Base-by-base conservation (phyloP, 2,329 filamentous ascomycete species). In the Magnaporthiopsis rhizophila region DNA sequence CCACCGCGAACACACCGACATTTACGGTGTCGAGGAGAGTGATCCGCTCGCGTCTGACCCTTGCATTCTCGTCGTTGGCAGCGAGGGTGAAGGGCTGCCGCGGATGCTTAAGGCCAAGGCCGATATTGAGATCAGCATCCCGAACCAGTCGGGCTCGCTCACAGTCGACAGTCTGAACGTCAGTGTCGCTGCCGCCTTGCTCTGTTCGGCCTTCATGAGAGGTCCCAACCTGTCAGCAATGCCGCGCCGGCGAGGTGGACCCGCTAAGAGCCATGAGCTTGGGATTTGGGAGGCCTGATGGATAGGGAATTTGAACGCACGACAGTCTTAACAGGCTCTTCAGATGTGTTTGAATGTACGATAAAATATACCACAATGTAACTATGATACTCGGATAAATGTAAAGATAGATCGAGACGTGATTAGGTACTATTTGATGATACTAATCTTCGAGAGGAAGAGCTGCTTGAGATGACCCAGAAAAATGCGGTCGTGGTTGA, bases 111-210 rank as follows among this genome's bases (percentile, higher is more conserved):
- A 85, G 69, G 84, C 83, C 58, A 81, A 85, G 65, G 88, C 90
- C 0, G 86, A 96, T 68, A 80, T 79, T 36, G 81, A 87, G 69
- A 70, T 89, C 5, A 85, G 87, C 8, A 91, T 99, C 64, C 82
- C 82, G 68, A 84, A 74, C 74, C 83, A 74, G 74, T 77, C 68
- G 68, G 82, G 75, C 58, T 78, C 72, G 67, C 79, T 71, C 73
- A 86, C 69, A 73, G 86, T 99, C 3, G 94, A 98, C 75, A 97
- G 92, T 74, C 77, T 99, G 74, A 98, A 99, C 73, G 95, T 98
- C 56, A 92, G 91, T 72, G 93, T 96, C 26, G 94, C 95, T 1
- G 86, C 91, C 8, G 92, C 86, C 0, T 78, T 98, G 61, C 77
- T 98, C 62, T 88, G 88, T 67, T 83, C 88, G 67, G 80, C 88